Evolutionary conservation across 768 basidiomycete species (phyloP).

Genomic region (Xerocomellus intermedius): DNA sequence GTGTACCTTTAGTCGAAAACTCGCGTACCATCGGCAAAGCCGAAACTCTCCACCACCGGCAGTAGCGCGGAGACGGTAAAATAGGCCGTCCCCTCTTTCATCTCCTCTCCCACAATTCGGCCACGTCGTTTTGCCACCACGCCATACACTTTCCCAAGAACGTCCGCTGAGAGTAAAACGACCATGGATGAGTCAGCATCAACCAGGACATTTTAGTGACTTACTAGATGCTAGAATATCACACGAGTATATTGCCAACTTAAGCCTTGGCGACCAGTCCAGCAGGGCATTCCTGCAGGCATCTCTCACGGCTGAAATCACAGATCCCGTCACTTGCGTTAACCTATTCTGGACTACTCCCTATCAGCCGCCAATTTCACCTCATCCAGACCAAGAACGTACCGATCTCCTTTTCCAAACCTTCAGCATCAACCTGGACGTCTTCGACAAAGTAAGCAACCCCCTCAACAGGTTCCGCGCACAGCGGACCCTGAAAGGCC

Average conservation of each 20-base stretch:
- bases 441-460: constrained; percentile 87
- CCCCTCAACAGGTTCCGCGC: constrained; percentile 92
- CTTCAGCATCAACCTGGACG: constrained; percentile 59
- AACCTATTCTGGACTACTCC: constrained; percentile 70
- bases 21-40: constrained; percentile 87
- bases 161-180: constrained; percentile 64
- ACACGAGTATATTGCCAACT: constrained; percentile 98
- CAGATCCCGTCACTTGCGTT: constrained; percentile 84
- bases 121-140: constrained; percentile 92
- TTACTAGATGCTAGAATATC: constrained; percentile 97
- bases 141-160: constrained; percentile 95
- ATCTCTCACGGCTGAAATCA: constrained; percentile 87
- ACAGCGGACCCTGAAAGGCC: constrained; percentile 90
- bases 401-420: constrained; percentile 68
- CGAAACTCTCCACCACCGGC: constrained; percentile 96
- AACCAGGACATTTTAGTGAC: constrained; percentile 29
- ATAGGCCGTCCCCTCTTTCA: constrained; percentile 96
- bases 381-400: constrained; percentile 22
- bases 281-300: constrained; percentile 86
- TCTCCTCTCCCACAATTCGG: constrained; percentile 92
- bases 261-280: constrained; percentile 96
- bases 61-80: constrained; percentile 89
- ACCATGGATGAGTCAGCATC: constrained; percentile 9
- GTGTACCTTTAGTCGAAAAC: background rate
- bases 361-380: constrained; percentile 12